Evolutionary conservation across 106 monocot genomes (phyloP).

Genomic region (Allium fistulosum): DNA sequence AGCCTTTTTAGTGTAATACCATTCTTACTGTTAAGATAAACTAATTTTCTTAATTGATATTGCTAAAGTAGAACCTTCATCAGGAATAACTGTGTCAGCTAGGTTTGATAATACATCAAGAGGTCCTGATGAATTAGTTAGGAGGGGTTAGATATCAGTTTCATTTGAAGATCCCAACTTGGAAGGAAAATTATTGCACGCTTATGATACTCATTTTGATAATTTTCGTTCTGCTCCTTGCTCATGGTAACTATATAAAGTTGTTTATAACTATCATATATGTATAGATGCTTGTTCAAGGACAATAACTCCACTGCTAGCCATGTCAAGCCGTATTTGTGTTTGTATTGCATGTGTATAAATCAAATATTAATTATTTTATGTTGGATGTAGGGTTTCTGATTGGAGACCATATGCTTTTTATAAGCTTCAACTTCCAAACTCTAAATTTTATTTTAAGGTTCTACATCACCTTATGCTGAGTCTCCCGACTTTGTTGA

Average conservation of each 20-base stretch:
- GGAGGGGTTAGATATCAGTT: slow-evolving; percentile 60
- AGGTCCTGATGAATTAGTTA: slow-evolving; percentile 89
- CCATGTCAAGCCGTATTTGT: too few species aligned
- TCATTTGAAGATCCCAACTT: too few species aligned
- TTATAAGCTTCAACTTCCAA: slow-evolving; percentile 35
- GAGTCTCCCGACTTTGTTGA: too few species aligned
- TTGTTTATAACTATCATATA: too few species aligned
- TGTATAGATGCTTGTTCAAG: too few species aligned
- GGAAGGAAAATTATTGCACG: too few species aligned
- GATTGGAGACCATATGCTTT: slow-evolving; percentile 28
- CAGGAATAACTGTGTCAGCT: slow-evolving; percentile 60
- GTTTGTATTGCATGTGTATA: too few species aligned
- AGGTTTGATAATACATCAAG: slow-evolving; percentile 57
- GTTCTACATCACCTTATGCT: slow-evolving; percentile 69
- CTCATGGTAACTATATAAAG: slow-evolving; percentile 39
- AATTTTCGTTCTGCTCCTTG: slow-evolving; percentile 63
- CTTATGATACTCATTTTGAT: slow-evolving; percentile 67
- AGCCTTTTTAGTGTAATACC: too few species aligned
- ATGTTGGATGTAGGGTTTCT: slow-evolving; percentile 19
- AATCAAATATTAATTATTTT: too few species aligned
- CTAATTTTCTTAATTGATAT: too few species aligned
- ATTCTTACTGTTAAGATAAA: too few species aligned
- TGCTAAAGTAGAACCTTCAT: slow-evolving; percentile 69
- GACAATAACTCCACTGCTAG: too few species aligned
- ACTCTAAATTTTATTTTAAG: slow-evolving; percentile 39